A percentile compares a stretch with the other conserved stretches of the same genome.
Evolutionary conservation across 129 eudicot species (phyloP).

Genomic region (Tagetes patula): DNA sequence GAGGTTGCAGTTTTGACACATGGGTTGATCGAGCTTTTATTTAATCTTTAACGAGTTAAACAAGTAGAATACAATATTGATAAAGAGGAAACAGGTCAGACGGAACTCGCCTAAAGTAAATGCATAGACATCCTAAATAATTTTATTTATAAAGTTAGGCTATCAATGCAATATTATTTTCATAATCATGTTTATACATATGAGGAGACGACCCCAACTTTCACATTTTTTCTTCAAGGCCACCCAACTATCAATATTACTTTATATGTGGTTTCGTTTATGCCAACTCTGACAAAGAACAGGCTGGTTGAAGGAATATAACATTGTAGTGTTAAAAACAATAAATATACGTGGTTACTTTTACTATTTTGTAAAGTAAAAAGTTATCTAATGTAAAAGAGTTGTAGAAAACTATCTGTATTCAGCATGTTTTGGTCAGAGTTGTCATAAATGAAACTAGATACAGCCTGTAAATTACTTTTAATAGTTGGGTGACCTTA

Average conservation of each 20-base stretch:
- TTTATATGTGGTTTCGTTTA: background rate
- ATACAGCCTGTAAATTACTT: no score
- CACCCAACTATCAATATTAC: background rate
- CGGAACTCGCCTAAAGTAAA: conserved; percentile 2
- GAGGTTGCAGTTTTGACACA: background rate
- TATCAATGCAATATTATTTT: background rate
- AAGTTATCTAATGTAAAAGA: no score
- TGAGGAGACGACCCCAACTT: background rate
- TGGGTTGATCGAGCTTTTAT: background rate
- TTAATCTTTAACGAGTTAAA: background rate
- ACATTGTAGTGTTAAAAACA: no score
- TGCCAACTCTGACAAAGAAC: background rate
- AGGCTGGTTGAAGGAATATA: background rate
- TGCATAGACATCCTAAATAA: background rate
- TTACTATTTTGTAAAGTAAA: no score
- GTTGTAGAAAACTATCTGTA: no score
- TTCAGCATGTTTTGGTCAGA: no score
- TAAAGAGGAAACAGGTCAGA: background rate
- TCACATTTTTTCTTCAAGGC: background rate
- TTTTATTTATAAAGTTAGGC: background rate
- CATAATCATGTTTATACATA: background rate
- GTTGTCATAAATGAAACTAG: no score
- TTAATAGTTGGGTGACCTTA: no score
- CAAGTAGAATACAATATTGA: background rate
- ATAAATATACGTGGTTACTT: background rate